Base-by-base conservation (phyloP, 192 early-diverging fungal species). In the Thamnidium elegans region DNA sequence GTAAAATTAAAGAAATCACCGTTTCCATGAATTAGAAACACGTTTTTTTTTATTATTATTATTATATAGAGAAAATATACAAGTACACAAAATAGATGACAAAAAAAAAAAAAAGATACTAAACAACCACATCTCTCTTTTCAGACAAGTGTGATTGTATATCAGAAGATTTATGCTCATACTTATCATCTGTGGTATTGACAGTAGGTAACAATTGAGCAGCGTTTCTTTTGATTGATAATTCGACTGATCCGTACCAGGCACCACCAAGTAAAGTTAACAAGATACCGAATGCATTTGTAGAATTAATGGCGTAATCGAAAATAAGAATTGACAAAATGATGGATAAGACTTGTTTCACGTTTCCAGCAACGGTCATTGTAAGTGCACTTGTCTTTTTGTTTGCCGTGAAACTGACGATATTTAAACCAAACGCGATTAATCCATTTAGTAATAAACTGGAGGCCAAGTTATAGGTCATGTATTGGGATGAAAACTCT, bases 321-420 rank as follows among this genome's bases (percentile, higher is more conserved):
- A 85, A 91, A 17, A 84, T 83, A 4, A 78, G 74, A 8, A 89
- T 84, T 7, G 81, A 77, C 42, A 85, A 60, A 32, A 83, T 74
- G 62, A 89, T 88, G 13, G 86, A 88, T 6, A 90, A 72, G 2
- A 87, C 89, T 65, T 90, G 89, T 73, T 90, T 90, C 17, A 90
- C 88, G 71, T 90, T 89, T 44, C 79, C 85, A 15, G 84, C 82
- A 39, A 87, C 86, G 23, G 76, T 72, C 77, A 87, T 87, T 14
- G 81, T 84, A 39, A 91, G 73, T 9, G 89, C 82, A 39, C 86
- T 79, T 14, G 87, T 85, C 51, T 83, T 77, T 50, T 80, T 82
- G 68, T 83, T 91, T 7, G 88, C 86, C 0, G 78, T 80, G 36
- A 91, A 89, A 56, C 80, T 83, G 13, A 81, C 83, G 19, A 84